Percentiles rank a stretch among this genome's conserved stretches.
Evolutionary conservation across 768 basidiomycete species (phyloP).

Genomic region (Leccinum arenicola): DNA sequence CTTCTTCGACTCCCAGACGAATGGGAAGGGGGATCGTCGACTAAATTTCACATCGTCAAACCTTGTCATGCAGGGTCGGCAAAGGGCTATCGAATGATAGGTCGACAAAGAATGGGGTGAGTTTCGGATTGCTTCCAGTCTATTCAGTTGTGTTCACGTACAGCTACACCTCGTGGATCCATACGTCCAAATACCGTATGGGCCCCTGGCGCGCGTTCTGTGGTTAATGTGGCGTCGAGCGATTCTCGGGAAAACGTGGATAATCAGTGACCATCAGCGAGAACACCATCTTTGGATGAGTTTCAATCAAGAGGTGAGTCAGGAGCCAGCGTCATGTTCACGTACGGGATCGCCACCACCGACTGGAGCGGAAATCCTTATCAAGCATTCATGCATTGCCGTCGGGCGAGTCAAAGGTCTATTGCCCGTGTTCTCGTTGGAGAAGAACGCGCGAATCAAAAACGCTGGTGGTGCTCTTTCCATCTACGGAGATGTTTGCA

Average conservation of each 20-base stretch:
- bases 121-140: neutral
- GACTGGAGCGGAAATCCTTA: neutral
- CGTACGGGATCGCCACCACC: neutral
- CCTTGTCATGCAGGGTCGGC: neutral
- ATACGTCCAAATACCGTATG: neutral
- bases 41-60: neutral
- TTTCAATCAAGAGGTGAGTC: neutral
- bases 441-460: neutral
- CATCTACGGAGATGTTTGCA: neutral
- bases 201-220: neutral
- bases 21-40: neutral
- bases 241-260: neutral
- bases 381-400: neutral
- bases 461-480: neutral
- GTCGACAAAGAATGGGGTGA: neutral
- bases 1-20: neutral
- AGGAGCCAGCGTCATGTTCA: neutral
- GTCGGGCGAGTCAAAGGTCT: neutral
- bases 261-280: neutral
- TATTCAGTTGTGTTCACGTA: neutral
- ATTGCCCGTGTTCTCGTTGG: neutral
- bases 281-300: neutral
- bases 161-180: neutral
- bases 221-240: neutral
- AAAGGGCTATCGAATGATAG: neutral